Evolutionary conservation across 805 yeast genomes (phyloP), one percentile per base, ranked within the genome.

Genomic region (Alloascoidea africana): DNA sequence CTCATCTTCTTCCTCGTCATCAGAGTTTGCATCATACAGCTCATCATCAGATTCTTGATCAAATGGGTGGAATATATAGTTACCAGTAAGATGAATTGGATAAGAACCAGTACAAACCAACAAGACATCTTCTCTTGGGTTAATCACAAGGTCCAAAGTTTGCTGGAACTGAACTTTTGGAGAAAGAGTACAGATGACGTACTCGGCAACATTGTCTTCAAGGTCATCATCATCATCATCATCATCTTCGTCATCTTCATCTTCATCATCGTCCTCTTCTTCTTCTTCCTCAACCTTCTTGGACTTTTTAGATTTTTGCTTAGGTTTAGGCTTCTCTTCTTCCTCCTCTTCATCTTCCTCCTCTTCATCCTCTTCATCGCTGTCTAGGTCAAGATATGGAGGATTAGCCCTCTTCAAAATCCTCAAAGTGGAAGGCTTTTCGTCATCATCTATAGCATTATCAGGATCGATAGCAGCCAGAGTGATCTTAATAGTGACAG

Each of bases 31-130:
- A 35, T 66, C 71, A 41, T 65, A 68, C 30, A 60, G 63, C 37
- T 65, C 74, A 37, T 68, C 70, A 43, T 56, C 60, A 23, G 30
- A 23, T 23, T 23, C 72, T 38, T 72, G 79, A 53, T 87, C 95
- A 52, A 76, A 84, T 59, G 97, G 96, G 62, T 87, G 96, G 60
- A 83, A 94, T 54, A 91, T 79, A 63, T 79, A 86, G 77, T 91
- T 89, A 67, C 99, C 99, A 48, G 83, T 68, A 51, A 91, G 66
- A 59, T 89, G 93, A 47, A 91, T 69, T 47, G 94, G 81, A 67
- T 86, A 89, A 17, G 96, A 85, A 55, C 98, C 98, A 44, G 95
- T 81, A 41, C 83, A 96, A 54, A 85, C 94, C 54, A 91, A 91
- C 66, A 68, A 76, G 44, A 91, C 85, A 55, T 87, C 94, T 65